phyloP scores from a whole-genome alignment of 305 asterid genomes.

The Fraxinus velutina region DNA sequence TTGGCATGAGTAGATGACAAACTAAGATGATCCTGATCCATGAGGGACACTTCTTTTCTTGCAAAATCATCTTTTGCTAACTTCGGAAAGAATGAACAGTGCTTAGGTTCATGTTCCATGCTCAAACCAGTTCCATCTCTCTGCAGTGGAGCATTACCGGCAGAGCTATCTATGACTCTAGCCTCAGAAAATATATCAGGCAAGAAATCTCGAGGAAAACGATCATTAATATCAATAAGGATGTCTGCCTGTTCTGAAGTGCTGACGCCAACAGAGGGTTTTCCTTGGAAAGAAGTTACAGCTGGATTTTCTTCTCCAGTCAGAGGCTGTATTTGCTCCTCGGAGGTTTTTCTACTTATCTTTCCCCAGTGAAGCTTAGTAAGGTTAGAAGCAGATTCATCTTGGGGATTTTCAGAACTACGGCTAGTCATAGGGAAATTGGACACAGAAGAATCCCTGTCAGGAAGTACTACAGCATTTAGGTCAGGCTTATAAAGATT shows the following conservation, averaged over 20 bases:
- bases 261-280: conserved; percentile 33
- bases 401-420: conserved; percentile 31
- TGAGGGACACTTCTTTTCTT: conserved; percentile 69
- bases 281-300: conserved; percentile 40
- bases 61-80: conserved; percentile 58
- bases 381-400: conserved; percentile 38
- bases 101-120: conserved; percentile 70
- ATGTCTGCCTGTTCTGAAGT: conserved; percentile 58
- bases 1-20: conserved; percentile 46
- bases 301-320: conserved; percentile 39
- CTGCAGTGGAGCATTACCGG: conserved; percentile 37
- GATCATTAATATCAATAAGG: conserved; percentile 71
- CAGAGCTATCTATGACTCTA: conserved; percentile 36
- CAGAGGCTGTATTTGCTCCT: conserved; percentile 28
- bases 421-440: conserved; percentile 29
- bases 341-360: conserved; percentile 30
- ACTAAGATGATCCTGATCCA: conserved; percentile 77
- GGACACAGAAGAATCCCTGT: conserved; percentile 34
- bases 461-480: conserved; percentile 31
- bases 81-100: conserved; percentile 74
- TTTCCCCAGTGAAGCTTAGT: conserved; percentile 33
- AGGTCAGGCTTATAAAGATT: conserved; percentile 36
- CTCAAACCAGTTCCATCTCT: conserved; percentile 67
- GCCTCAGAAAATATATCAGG: conserved; percentile 75
- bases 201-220: conserved; percentile 71